Base-by-base conservation (phyloP, 305 asterid species). In the Euphrasia arctica region DNA sequence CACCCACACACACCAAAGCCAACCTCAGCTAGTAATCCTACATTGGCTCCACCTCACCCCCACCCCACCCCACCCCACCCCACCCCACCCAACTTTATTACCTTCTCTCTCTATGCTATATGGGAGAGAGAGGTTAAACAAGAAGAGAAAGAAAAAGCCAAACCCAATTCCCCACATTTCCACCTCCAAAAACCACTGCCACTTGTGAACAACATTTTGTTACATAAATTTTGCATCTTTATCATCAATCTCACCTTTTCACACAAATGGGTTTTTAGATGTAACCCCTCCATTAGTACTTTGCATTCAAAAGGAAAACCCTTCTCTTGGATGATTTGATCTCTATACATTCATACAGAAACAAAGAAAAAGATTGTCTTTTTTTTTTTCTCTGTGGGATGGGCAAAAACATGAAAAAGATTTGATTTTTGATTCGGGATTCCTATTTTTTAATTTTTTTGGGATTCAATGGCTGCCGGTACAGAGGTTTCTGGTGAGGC, bases 391-490 rank as follows among this genome's bases (percentile, higher is more conserved):
- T 52, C 14, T 49, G 54, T 13, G 54, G 27, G 18, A 5, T 28
- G 15, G 50, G 57, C 49, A 52, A 18, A 39, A 65, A 58, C 39
- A 56, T 6, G 1, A 51, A 54, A 54, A 74, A 54, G 60, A 72
- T 58, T 58, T 22, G 57, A 62, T 18, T 65, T 14, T 32, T 5
- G 14, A 9, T 54, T 9, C 48, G 8, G 13, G 58, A n/a, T 1
- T 15, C 15, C 15, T n/a, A 0, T 48, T 0, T 36, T 34, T 58
- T 7, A 9, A 51, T 14, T 45, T 67, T 66, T 45, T 58, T 71
- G 52, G n/a, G 83, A 73, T 80, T 72, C 80, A 67, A 89, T 89
- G 97, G 95, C 94, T 69, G 91, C 87, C 67, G 91, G 83, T 78
- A 78, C 97, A 60, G 89, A 87, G 74, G 89, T 80, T 74, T 79